Conservation (phyloP, 495 filamentous ascomycete species). For the Stereocaulon alpinum region DNA sequence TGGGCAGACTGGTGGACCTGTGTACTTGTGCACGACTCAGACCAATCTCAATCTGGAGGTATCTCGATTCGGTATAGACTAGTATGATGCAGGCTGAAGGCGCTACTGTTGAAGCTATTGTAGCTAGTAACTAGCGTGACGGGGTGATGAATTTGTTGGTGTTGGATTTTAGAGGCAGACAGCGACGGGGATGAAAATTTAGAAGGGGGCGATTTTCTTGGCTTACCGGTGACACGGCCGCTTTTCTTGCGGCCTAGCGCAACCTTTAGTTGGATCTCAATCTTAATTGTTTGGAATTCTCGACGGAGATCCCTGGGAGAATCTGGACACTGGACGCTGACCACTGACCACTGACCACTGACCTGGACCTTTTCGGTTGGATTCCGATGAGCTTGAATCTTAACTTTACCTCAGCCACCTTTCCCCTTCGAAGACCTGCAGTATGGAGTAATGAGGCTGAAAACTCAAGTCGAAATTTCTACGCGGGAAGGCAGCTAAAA, state of each 20-base stretch:
- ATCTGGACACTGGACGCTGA: background rate
- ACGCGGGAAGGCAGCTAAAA: constrained; percentile 10
- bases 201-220: background rate
- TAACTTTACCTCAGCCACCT: background rate
- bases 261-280: background rate
- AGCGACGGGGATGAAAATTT: constrained; percentile 5
- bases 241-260: background rate
- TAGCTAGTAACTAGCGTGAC: constrained; percentile 15
- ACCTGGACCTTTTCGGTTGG: constrained; percentile 2
- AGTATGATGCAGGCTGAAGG: constrained; percentile 4
- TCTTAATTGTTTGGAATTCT: background rate
- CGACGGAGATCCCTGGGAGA: constrained; percentile 3
- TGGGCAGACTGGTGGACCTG: background rate
- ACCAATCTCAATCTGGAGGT: constrained; percentile 7
- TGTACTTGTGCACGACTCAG: background rate
- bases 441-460: constrained; percentile 5
- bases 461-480: background rate
- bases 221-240: background rate
- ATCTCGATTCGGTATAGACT: constrained; percentile 14
- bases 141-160: constrained; percentile 9
- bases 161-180: constrained; percentile 8
- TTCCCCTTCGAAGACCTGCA: background rate
- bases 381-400: constrained; percentile 1
- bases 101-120: constrained; percentile 16
- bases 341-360: no score